These are phyloP conservation scores for Setaria italica DNA, from an alignment of 202 grass and related monocot genomes.

Conservation along the genomic window DNA sequence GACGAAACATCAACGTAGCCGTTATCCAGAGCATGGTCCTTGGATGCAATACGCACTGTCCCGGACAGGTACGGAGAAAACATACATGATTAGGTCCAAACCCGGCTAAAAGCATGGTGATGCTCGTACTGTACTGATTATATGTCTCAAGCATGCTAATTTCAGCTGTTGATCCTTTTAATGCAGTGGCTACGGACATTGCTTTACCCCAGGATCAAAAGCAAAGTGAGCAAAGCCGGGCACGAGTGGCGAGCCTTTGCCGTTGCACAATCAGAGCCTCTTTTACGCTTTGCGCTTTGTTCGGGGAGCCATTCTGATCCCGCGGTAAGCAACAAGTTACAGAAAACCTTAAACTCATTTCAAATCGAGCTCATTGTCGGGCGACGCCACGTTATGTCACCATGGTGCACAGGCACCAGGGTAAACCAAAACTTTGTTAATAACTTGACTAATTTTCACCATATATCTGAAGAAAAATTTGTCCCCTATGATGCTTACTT, in stretches of 20 bases:
- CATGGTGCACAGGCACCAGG: too few species aligned
- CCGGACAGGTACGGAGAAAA: conserved; percentile 72
- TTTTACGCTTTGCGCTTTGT: conserved; percentile 93
- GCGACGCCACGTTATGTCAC: too few species aligned
- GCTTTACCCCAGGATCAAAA: conserved; percentile 93
- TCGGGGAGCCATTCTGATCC: conserved; percentile 99
- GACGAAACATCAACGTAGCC: conserved; percentile 69
- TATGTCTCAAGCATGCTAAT: conserved; percentile 48
- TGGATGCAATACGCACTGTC: conserved; percentile 81
- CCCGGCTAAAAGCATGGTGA: conserved; percentile 35
- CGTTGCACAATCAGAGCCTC: conserved; percentile 84
- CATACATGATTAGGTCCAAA: conserved; percentile 48
- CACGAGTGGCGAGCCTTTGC: conserved; percentile 83
- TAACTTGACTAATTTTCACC: too few species aligned
- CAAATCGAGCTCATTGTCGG: conserved; percentile 6
- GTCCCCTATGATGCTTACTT: conserved; percentile 1
- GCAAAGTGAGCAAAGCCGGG: conserved; percentile 77
- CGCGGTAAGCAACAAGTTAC: conserved; percentile 63
- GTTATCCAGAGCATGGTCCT: conserved; percentile 86
- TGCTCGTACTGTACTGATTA: conserved; percentile 43
- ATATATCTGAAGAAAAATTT: too few species aligned
- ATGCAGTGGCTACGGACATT: conserved; percentile 92
- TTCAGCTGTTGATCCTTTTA: conserved; percentile 48
- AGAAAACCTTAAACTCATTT: conserved; percentile 6
- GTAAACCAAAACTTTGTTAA: too few species aligned